Conservation (phyloP, 495 filamentous ascomycete genomes). For the Lasiosphaeris hirsuta region DNA sequence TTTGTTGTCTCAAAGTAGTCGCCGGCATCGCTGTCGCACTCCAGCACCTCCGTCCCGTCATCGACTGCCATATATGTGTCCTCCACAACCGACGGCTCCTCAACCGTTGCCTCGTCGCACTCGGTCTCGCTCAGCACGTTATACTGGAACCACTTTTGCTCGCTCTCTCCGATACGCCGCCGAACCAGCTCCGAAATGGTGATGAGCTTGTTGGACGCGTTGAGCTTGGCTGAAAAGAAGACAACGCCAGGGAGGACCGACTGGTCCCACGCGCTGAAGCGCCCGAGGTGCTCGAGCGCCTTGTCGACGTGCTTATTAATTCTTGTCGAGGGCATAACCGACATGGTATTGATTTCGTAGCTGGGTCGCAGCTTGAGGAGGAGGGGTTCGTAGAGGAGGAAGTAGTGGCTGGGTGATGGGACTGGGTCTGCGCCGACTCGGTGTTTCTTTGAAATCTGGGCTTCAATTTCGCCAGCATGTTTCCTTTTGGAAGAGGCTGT, state of each 20-base stretch:
- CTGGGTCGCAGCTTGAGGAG: constrained; percentile 25
- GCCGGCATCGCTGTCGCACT: constrained; percentile 27
- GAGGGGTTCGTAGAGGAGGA: constrained; percentile 24
- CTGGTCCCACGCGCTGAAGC: constrained; percentile 31
- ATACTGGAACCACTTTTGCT: constrained; percentile 61
- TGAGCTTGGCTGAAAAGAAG: constrained; percentile 51
- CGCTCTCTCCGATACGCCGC: constrained; percentile 50
- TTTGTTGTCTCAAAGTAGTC: constrained; percentile 56
- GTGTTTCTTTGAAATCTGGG: constrained; percentile 16
- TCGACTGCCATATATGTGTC: constrained; percentile 35
- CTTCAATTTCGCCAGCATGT: constrained; percentile 14
- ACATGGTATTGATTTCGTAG: constrained; percentile 41
- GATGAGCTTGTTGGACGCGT: constrained; percentile 56
- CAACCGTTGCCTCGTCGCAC: constrained; percentile 21
- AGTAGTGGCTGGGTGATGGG: constrained; percentile 15
- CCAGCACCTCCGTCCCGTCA: background rate
- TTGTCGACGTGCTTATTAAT: constrained; percentile 53
- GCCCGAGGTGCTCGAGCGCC: constrained; percentile 39
- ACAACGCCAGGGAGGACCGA: constrained; percentile 30
- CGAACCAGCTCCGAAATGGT: constrained; percentile 64
- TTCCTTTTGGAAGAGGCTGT: constrained; percentile 18
- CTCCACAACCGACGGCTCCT: constrained; percentile 32
- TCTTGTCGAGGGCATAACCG: constrained; percentile 53
- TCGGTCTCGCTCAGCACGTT: constrained; percentile 42
- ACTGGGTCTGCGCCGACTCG: constrained; percentile 4